Evolutionary conservation across 2,329 filamentous ascomycete genomes (phyloP), one percentile per base, ranked within the genome.

Genomic region (Penicillium sp.): DNA sequence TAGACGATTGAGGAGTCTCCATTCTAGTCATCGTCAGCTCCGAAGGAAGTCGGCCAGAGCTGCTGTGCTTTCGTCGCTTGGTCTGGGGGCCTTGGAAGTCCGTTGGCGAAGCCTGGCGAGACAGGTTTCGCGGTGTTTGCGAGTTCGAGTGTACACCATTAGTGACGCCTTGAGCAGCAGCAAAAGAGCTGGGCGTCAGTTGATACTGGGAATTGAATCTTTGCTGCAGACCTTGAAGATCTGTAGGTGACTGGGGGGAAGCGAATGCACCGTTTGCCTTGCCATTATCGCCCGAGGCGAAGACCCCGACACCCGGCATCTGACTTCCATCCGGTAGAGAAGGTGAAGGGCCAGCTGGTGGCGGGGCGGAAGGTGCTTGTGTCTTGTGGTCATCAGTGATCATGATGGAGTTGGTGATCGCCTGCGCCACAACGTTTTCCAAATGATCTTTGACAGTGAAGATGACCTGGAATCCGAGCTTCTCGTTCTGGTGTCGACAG

Each of bases 341-440:
- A 38, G 78, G 72, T 13, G 70, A 76, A 15, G 76, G 72, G 5
- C 77, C 66, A 47, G 75, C 62, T 60, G 72, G 67, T 61, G 77
- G 67, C 58, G 73, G 72, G 55, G 71, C 80, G 60, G 70, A 76
- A 66, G 82, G 78, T 55, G 83, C 76, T 70, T 92, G 90, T 8
- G 92, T 97, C 81, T 98, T 98, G 81, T 98, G 94, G 73, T 99
- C 94, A 75, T 99, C 94, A 1, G 95, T 98, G 66, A 98, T 97
- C 86, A 97, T 94, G 67, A 98, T 96, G 0, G 92, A 91, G 59
- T 90, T 88, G 22, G 92, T 92, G 67, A 97, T 89, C 56, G 89
- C 88, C 78, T 99, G 94, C 7, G 92, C 91, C 47, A 98, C 81
- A 35, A 97, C 81, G 49, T 88, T 88, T 70, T 89, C 91, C 65